phyloP scores from a whole-genome alignment of 305 asterid species.

The Withania somnifera region DNA sequence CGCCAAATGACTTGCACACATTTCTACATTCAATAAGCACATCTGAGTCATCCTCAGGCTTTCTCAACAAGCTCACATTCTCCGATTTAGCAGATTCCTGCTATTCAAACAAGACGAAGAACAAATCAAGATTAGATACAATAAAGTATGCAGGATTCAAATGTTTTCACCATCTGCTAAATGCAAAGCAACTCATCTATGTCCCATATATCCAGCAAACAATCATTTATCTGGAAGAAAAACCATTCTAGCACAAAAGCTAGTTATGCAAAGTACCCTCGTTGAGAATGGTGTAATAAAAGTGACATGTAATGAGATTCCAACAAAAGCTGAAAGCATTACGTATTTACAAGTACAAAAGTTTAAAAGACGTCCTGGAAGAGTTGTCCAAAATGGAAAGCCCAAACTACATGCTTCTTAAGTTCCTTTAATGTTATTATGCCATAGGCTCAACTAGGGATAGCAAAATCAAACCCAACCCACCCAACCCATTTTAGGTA shows the following conservation, averaged over 20 bases:
- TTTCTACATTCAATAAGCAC: conserved; percentile 92
- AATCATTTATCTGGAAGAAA: neutral
- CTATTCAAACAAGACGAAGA: conserved; percentile 2
- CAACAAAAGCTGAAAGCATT: neutral
- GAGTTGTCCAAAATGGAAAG: neutral
- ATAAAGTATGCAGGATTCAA: neutral
- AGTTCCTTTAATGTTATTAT: neutral
- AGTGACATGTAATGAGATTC: neutral
- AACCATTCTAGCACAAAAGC: neutral
- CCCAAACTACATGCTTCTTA: neutral
- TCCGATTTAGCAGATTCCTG: conserved; percentile 45
- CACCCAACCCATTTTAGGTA: too few relatives aligned
- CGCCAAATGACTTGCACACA: conserved; percentile 89
- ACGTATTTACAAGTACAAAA: neutral
- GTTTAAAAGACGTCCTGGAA: neutral
- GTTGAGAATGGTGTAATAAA: neutral
- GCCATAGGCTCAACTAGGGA: too few relatives aligned
- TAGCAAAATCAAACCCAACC: too few relatives aligned
- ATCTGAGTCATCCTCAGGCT: conserved; percentile 45
- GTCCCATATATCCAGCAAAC: neutral
- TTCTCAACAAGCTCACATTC: conserved; percentile 22
- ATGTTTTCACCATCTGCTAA: neutral
- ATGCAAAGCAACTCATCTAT: neutral
- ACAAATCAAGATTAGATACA: neutral
- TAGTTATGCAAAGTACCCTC: neutral